Evolutionary conservation across 2,329 filamentous ascomycete genomes (phyloP).

Genomic region (Gliomastix tumulicola): DNA sequence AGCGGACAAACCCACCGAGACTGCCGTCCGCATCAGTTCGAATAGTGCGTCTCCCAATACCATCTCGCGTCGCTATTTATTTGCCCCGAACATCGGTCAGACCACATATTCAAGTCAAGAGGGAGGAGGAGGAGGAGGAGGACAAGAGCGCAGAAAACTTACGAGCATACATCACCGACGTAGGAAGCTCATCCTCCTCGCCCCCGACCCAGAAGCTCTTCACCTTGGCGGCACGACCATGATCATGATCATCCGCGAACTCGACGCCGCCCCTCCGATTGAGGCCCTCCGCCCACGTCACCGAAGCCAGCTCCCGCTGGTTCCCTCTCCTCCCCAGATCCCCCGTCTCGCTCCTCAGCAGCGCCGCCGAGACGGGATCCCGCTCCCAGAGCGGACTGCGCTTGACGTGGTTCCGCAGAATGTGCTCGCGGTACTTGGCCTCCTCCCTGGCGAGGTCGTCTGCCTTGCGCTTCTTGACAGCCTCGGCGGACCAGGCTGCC

Average conservation of each 20-base stretch:
- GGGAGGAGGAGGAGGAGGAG: no score
- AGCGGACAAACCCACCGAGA: no score
- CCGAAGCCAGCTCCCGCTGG: slow-evolving; percentile 16
- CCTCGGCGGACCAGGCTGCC: slow-evolving; percentile 48
- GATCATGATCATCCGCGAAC: slow-evolving; percentile 19
- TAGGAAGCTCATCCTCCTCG: slow-evolving; percentile 26
- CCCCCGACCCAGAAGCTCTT: slow-evolving; percentile 30
- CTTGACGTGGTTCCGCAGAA: slow-evolving; percentile 28
- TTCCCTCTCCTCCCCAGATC: slow-evolving; percentile 7
- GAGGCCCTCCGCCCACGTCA: slow-evolving; percentile 30
- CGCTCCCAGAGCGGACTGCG: slow-evolving; percentile 24
- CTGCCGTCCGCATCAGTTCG: no score
- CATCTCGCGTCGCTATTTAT: no score
- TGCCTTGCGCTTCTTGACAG: slow-evolving; percentile 48
- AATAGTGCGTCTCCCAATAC: no score
- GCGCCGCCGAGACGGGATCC: slow-evolving; percentile 20
- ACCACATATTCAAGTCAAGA: no score
- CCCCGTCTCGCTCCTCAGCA: slow-evolving; percentile 18
- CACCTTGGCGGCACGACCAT: no score
- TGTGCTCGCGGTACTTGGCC: slow-evolving; percentile 15
- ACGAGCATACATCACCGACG: slow-evolving; percentile 38
- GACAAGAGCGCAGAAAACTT: no score
- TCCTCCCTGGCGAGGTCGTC: slow-evolving; percentile 27
- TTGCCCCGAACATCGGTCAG: no score
- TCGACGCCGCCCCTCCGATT: slow-evolving; percentile 30